These are phyloP conservation scores for Amphibolis antarctica DNA, from an alignment of 106 monocot species.

Conservation along the genomic window DNA sequence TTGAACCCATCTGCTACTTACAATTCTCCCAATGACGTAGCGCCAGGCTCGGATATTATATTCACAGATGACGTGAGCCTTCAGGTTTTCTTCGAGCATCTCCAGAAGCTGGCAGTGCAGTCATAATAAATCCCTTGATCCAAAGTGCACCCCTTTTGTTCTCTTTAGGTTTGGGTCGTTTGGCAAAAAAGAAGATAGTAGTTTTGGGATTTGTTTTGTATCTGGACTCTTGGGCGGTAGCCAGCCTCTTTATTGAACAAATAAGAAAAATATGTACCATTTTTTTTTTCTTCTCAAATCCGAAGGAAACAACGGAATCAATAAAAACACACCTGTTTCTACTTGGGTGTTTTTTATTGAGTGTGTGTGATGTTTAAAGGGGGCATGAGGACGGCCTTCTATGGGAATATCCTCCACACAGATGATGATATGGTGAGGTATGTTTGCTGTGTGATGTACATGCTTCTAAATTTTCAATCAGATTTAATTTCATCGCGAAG, in stretches of 20 bases:
- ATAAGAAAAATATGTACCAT: slow-evolving; percentile 5
- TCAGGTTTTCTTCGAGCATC: slow-evolving; percentile 98
- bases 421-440: no score
- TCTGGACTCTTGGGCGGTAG: background rate
- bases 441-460: no score
- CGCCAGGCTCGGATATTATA: slow-evolving; percentile 84
- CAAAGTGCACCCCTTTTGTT: background rate
- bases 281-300: background rate
- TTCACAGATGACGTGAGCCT: slow-evolving; percentile 99
- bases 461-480: no score
- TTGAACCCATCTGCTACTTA: slow-evolving; percentile 97
- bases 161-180: background rate
- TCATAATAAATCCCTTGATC: slow-evolving; percentile 27
- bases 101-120: slow-evolving; percentile 85
- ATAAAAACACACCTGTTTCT: background rate
- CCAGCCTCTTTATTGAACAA: slow-evolving; percentile 1
- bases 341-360: background rate
- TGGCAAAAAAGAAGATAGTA: background rate
- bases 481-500: no score
- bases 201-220: background rate
- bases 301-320: background rate
- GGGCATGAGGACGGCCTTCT: no score
- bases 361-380: no score
- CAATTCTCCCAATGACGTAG: slow-evolving; percentile 63
- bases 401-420: no score